phyloP scores from a whole-genome alignment of 257 asterid species.

The Forsythia suspensa region DNA sequence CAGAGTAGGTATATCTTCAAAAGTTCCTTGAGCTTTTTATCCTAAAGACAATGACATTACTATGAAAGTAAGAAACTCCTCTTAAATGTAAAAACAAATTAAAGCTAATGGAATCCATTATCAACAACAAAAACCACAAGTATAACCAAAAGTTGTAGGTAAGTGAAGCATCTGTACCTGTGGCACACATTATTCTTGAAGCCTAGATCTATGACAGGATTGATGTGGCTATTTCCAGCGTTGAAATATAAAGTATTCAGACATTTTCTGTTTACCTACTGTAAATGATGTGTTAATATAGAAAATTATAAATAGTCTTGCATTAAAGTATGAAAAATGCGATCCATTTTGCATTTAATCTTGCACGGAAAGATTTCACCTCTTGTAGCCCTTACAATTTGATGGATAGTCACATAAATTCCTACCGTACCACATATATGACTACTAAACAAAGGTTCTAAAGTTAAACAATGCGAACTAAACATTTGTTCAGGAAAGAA shows the following conservation, averaged over 20 bases:
- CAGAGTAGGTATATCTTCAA: slow-evolving; percentile 78
- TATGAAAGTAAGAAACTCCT: slow-evolving; percentile 1
- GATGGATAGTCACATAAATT: neutral
- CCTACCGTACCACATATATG: neutral
- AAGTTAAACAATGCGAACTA: neutral
- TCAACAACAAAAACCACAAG: neutral
- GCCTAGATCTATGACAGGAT: slow-evolving; percentile 3
- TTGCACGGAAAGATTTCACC: neutral
- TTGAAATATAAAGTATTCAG: neutral
- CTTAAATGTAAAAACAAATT: neutral
- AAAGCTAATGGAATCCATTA: neutral
- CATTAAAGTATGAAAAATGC: too few relatives aligned
- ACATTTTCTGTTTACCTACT: neutral
- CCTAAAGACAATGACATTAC: slow-evolving; percentile 46
- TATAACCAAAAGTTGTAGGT: neutral
- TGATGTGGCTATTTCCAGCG: neutral
- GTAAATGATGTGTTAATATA: neutral
- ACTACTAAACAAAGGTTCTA: neutral
- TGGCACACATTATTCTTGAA: slow-evolving; percentile 2
- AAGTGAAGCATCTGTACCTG: slow-evolving; percentile 8
- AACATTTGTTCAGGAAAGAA: neutral
- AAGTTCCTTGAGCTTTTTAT: slow-evolving; percentile 81
- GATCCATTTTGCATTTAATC: too few relatives aligned
- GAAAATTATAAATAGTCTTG: neutral
- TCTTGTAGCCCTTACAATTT: neutral